A percentile compares a stretch with the other conserved stretches of the same genome.
Evolutionary conservation across 176 grass and related monocot species (phyloP).

Genomic region (Pontederia paniculata): DNA sequence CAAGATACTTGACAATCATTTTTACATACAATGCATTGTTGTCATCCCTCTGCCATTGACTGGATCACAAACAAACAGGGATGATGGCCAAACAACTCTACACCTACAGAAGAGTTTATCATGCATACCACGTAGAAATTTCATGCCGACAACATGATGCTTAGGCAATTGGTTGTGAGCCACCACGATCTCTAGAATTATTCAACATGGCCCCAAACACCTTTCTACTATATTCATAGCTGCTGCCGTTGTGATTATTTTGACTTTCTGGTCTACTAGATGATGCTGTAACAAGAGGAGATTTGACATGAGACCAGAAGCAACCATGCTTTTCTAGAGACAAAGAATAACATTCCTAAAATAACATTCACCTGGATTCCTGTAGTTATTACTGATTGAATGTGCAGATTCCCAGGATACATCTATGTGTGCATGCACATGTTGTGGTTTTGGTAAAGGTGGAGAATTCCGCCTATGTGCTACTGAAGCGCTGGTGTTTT

Average conservation of each 20-base stretch:
- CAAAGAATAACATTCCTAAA: background rate
- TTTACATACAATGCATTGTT: too few species aligned
- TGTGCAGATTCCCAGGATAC: conserved; percentile 13
- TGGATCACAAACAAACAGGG: too few species aligned
- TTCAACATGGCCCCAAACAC: conserved; percentile 60
- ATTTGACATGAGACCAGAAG: conserved; percentile 9
- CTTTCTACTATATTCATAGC: conserved; percentile 61
- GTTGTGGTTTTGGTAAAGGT: conserved; percentile 28
- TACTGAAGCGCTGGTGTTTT: conserved; percentile 32
- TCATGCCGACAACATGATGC: conserved; percentile 22
- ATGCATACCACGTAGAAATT: background rate
- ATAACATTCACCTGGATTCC: conserved; percentile 30
- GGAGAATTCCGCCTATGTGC: conserved; percentile 42
- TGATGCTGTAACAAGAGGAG: conserved; percentile 31
- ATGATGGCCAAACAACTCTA: background rate
- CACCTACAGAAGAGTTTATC: background rate
- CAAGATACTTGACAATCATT: too few species aligned
- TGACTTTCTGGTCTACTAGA: conserved; percentile 31
- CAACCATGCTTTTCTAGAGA: conserved; percentile 6
- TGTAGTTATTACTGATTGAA: conserved; percentile 20
- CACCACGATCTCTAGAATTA: conserved; percentile 38
- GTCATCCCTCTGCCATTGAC: too few species aligned
- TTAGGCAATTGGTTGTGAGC: conserved; percentile 39
- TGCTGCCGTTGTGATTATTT: conserved; percentile 43
- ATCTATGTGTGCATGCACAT: conserved; percentile 26